Base-by-base conservation (phyloP, 305 asterid species). In the Plantago coronopus region DNA sequence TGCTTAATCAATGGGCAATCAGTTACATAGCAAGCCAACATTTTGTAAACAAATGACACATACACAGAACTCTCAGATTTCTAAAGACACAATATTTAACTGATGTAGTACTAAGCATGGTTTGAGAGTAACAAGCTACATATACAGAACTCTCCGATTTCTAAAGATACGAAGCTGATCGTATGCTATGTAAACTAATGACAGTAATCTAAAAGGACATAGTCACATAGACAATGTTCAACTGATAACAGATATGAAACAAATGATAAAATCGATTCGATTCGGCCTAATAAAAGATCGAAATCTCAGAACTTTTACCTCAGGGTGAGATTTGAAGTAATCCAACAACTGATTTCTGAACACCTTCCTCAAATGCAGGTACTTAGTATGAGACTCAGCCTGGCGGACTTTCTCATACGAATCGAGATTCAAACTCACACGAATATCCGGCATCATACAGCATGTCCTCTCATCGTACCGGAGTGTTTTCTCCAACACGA, bases 361-460 rank as follows among this genome's bases (percentile, higher is more conserved):
- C 16, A 82, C 61, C 68, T 85, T 83, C 72, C 96, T 79, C 72
- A 87, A 67, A 54, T 69, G 76, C 59, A 79, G 38, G 75, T 76
- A 74, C 40, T 73, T 71, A 76, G 66, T 70, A n/a, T 67, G 76
- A 67, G 84, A 75, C 69, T 76, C 73, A 9, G 63, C 61, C 54
- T 83, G 83, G 64, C 62, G 69, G 8, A 64, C 42, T 40, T 45
- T 57, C 64, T 67, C 80, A 65, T 81, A 50, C 3, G 81, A 80
- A 61, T 83, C 75, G 57, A 56, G 64, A 57, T 70, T 67, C 69
- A 79, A 63, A 21, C 68, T 47, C 5, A 74, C 68, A 6, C 63
- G 70, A 43, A 80, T 66, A 74, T 83, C 96, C 0, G 97, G 95
- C 70, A 69, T 87, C 97, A 89, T 85, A 72, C 95, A 85, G 58